Conservation (phyloP, 176 grass and related monocot genomes). For the Triticum dicoccoides region DNA sequence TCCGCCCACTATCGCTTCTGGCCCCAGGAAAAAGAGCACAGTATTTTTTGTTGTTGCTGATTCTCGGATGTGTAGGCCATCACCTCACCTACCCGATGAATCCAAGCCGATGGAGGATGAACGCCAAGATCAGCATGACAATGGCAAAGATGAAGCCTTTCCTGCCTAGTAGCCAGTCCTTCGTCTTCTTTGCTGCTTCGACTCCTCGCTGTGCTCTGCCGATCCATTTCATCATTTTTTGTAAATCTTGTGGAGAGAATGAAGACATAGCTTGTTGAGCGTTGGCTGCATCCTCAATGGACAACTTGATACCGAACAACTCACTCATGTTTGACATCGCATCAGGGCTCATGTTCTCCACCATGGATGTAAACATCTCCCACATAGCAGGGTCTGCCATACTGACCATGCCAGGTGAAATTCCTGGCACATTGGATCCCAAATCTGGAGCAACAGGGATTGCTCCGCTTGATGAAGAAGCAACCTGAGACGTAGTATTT, state of each 20-base stretch:
- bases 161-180: slow-evolving; percentile 77
- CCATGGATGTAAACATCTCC: slow-evolving; percentile 76
- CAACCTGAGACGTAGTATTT: slow-evolving; percentile 74
- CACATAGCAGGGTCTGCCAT: slow-evolving; percentile 86
- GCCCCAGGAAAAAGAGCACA: background rate
- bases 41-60: background rate
- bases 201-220: slow-evolving; percentile 61
- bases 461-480: slow-evolving; percentile 62
- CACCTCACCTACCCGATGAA: slow-evolving; percentile 48
- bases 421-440: slow-evolving; percentile 49
- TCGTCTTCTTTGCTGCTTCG: slow-evolving; percentile 61
- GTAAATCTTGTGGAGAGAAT: slow-evolving; percentile 65
- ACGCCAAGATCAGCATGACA: slow-evolving; percentile 81
- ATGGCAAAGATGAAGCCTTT: slow-evolving; percentile 75
- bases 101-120: slow-evolving; percentile 70
- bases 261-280: slow-evolving; percentile 67
- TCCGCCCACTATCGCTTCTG: background rate
- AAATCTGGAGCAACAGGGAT: slow-evolving; percentile 40
- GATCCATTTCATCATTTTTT: slow-evolving; percentile 84
- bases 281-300: slow-evolving; percentile 74
- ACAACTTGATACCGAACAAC: slow-evolving; percentile 67
- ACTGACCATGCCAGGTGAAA: slow-evolving; percentile 83
- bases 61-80: background rate
- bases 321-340: slow-evolving; percentile 75
- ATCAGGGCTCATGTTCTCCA: slow-evolving; percentile 86